These are phyloP conservation scores for Coniella vitis DNA, from an alignment of 2,329 filamentous ascomycete species.

Conservation along the genomic window DNA sequence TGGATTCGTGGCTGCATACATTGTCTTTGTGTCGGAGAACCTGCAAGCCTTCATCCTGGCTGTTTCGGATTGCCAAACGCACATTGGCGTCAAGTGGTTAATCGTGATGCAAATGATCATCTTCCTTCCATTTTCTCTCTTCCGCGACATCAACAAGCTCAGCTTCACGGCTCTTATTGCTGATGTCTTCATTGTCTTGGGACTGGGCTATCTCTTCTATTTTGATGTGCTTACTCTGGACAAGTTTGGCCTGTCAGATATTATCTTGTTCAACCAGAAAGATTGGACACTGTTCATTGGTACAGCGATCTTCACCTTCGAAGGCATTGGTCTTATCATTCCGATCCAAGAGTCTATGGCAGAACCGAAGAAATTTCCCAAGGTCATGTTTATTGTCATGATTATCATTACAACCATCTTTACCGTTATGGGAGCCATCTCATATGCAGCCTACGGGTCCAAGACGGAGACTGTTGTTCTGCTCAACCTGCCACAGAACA, in stretches of 20 bases:
- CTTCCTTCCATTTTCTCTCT: slow-evolving; percentile 87
- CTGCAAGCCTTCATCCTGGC: slow-evolving; percentile 90
- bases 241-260: slow-evolving; percentile 70
- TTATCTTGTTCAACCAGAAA: slow-evolving; percentile 80
- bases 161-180: slow-evolving; percentile 91
- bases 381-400: slow-evolving; percentile 86
- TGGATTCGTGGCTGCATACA: slow-evolving; percentile 91
- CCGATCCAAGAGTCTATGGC: slow-evolving; percentile 98
- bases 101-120: slow-evolving; percentile 94
- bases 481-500: slow-evolving; percentile 91
- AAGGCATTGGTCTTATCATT: slow-evolving; percentile 95
- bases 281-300: slow-evolving; percentile 98
- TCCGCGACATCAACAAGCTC: slow-evolving; percentile 95
- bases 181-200: slow-evolving; percentile 88
- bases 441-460: slow-evolving; percentile 92
- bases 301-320: slow-evolving; percentile 97
- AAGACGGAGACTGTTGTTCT: slow-evolving; percentile 94
- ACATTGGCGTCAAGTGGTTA: slow-evolving; percentile 80
- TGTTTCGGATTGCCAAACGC: slow-evolving; percentile 78
- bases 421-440: slow-evolving; percentile 82
- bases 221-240: slow-evolving; percentile 85
- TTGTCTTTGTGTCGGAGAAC: slow-evolving; percentile 94
- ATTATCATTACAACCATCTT: slow-evolving; percentile 90
- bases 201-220: slow-evolving; percentile 90
- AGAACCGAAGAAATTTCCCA: slow-evolving; percentile 81